Base-by-base conservation (phyloP, 2,329 filamentous ascomycete species). In the Arthrobotrys sphaeroides region DNA sequence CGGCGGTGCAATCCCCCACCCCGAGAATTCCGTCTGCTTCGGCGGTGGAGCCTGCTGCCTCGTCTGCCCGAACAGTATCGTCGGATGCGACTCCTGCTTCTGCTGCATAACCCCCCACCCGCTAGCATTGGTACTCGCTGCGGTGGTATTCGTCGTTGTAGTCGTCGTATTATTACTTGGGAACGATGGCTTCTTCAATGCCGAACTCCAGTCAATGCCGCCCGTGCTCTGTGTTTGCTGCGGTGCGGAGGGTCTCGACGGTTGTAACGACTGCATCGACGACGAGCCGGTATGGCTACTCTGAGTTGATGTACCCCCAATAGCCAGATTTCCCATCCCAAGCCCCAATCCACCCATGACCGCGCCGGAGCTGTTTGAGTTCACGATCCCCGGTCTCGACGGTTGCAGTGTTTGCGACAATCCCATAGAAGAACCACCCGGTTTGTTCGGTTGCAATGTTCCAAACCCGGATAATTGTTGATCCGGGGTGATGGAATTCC, bases 1-100 rank as follows among this genome's bases (percentile, higher is more conserved):
- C 22, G 80, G 79, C n/a, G 79, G 80, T n/a, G 84, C 82, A 38
- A 85, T 84, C 7, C 77, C 77, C 59, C 81, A 82, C 28, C 77
- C 70, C 24, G 79, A 79, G 43, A 80, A 79, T 6, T 78, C 62
- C 2, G 72, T 77, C 31, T 62, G 62, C 5, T 62, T 59, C 5
- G 60, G 47, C 31, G 78, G 78, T 10, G 78, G 64, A 5, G 78
- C 61, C 13, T 77, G 76, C 57, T 78, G 76, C 55, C 68, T 77
- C 31, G 73, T 78, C 55, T 72, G 78, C 33, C 77, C 77, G 20
- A 77, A 78, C n/a, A 74, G 60, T 36, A 75, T 79, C 53, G 77
- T 78, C 28, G 74, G 73, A 40, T 77, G 77, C 22, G 33, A 77
- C 59, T 53, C 72, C 31, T 70, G 77, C 60, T 77, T 77, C 38